Evolutionary conservation across 176 grass and related monocot genomes (phyloP), one percentile per base, ranked within the genome.

Genomic region (Carex parvula): DNA sequence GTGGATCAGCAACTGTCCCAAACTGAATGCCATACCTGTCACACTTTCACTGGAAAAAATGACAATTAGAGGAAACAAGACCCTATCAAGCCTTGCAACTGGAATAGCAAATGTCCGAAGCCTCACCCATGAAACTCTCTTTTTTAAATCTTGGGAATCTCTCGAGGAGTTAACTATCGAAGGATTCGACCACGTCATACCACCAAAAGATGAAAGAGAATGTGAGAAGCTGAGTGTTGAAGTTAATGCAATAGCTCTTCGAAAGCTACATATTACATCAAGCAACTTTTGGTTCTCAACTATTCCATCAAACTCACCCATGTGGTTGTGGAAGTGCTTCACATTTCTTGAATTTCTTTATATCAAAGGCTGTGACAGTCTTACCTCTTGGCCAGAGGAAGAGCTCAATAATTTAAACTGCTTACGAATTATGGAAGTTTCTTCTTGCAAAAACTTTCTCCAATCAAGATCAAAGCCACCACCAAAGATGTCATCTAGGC

Each of bases 1-100:
- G 0, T 0, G 2, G 33, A 83, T 89, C 52, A 2, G 0, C 0
- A 12, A 20, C 8, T 89, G 88, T 32, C 88, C 79, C 13, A 77
- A 86, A 7, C 21, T 89, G 1, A n/a, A 0, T n/a, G 68, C 12
- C 13, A 29, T 89, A 62, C 84, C 84, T 79, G 5, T 39, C 6
- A 63, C 46, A 5, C 48, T 81, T 67, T 75, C 48, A 7, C 22
- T 84, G 3, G 50, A 85, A 39, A 0, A 39, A 3, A 0, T 90
- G 4, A 0, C 1, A 0, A 4, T 90, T 24, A 0, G 1, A 1
- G 85, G 77, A 79, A 17, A 3, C 2, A 90, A 61, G 3, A 21
- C 50, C 22, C 30, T 66, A 3, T 32, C 10, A 66, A 4, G 44
- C 44, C 44, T 46, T 46, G 44, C 44, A 46, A 46, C 44, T 9